Evolutionary conservation across 2,329 filamentous ascomycete genomes (phyloP).

Genomic region (Pleoardoris graminearum): DNA sequence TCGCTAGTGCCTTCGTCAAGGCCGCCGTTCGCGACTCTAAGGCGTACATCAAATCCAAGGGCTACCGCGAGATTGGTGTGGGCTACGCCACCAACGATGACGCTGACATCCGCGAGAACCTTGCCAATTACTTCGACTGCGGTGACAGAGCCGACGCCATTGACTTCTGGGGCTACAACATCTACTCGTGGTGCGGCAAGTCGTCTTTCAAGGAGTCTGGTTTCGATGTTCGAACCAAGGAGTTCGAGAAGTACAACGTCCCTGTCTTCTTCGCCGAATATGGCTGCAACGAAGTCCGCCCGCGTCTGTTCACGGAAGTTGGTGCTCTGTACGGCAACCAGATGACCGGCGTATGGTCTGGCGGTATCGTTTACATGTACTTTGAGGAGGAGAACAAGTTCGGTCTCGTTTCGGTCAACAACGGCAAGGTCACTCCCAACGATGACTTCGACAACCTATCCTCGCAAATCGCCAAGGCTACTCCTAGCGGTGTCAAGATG

Average conservation of each 20-base stretch:
- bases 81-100: conserved; percentile 98
- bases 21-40: conserved; percentile 96
- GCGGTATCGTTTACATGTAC: conserved; percentile 99
- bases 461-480: conserved; percentile 67
- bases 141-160: conserved; percentile 67
- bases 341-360: conserved; percentile 89
- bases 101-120: conserved; percentile 74
- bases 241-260: conserved; percentile 87
- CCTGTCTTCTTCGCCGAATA: conserved; percentile 99
- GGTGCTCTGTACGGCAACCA: conserved; percentile 73
- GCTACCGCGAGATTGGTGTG: conserved; percentile 79
- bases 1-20: conserved; percentile 93
- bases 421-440: conserved; percentile 62
- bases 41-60: conserved; percentile 82
- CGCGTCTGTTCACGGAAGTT: conserved; percentile 84
- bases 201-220: conserved; percentile 77
- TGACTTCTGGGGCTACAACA: conserved; percentile 99
- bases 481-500: conserved; percentile 67
- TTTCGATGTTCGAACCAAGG: conserved; percentile 78
- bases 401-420: conserved; percentile 69
- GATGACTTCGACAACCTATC: conserved; percentile 65
- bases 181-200: conserved; percentile 97
- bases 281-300: conserved; percentile 78
- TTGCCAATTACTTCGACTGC: conserved; percentile 96
- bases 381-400: conserved; percentile 90